Percentiles rank a stretch among this genome's conserved stretches.
These are phyloP conservation scores for Salicornia ramosissima DNA, from an alignment of 148 eudicot genomes.

Conservation along the genomic window DNA sequence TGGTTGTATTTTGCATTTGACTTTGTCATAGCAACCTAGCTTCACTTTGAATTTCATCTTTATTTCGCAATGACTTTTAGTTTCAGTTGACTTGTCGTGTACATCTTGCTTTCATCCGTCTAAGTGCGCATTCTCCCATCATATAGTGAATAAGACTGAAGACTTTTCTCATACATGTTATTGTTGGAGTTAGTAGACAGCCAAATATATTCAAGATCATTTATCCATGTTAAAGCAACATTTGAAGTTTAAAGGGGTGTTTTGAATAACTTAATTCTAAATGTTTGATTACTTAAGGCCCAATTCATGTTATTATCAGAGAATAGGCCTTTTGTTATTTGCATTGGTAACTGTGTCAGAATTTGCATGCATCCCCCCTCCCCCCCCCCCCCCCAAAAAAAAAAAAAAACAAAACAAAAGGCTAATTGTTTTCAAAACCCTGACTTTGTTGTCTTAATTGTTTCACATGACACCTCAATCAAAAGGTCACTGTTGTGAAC, in stretches of 20 bases:
- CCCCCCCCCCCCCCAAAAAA: too few species aligned
- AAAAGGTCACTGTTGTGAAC: background rate
- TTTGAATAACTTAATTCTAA: background rate
- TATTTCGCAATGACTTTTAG: background rate
- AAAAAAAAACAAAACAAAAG: too few species aligned
- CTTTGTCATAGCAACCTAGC: background rate
- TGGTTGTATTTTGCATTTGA: background rate
- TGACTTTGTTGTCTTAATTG: background rate
- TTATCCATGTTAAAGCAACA: background rate
- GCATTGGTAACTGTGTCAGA: background rate
- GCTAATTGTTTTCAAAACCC: background rate
- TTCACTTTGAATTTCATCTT: background rate
- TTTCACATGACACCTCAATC: background rate
- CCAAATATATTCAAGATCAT: background rate
- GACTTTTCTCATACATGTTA: background rate
- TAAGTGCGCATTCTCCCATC: background rate
- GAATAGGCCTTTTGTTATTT: background rate
- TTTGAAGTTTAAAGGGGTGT: background rate
- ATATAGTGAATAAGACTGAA: background rate
- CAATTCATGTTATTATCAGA: background rate
- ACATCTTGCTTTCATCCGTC: background rate
- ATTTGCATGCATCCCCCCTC: background rate
- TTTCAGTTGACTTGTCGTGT: background rate
- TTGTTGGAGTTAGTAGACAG: background rate
- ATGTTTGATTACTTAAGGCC: background rate